Percentiles rank a stretch among this genome's conserved stretches.
Conservation (phyloP, 345 rosid genomes). For the Xanthoceras sorbifolium region DNA sequence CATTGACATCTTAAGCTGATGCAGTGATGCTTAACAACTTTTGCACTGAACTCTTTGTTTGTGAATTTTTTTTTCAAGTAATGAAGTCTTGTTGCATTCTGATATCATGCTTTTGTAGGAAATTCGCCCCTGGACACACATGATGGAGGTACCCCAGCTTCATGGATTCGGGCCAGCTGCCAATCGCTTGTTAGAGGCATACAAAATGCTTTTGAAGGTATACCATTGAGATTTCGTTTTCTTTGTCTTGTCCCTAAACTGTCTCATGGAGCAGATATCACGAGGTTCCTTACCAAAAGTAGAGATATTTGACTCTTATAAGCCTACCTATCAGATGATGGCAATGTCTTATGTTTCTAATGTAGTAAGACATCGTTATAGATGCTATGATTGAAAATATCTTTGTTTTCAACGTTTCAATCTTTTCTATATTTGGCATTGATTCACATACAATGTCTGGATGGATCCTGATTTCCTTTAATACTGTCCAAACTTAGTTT, state of each 20-base stretch:
- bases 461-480: neutral
- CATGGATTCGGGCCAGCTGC: slow-evolving; percentile 99
- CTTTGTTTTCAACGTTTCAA: neutral
- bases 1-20: neutral
- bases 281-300: neutral
- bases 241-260: neutral
- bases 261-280: neutral
- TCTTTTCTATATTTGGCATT: neutral
- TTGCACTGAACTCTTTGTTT: neutral
- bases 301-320: neutral
- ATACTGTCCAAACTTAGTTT: slow-evolving; percentile 2
- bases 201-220: slow-evolving; percentile 97
- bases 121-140: slow-evolving; percentile 99
- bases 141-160: slow-evolving; percentile 99
- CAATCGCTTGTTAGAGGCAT: slow-evolving; percentile 93
- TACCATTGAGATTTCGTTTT: neutral
- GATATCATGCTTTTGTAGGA: slow-evolving; percentile 44
- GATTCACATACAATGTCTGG: neutral
- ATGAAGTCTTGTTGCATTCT: slow-evolving; percentile 1
- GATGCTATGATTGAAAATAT: neutral
- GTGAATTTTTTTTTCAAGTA: neutral
- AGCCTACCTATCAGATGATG: neutral
- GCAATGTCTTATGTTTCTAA: neutral
- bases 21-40: neutral
- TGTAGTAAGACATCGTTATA: neutral